Base-by-base conservation (phyloP, 805 yeast species). In the Yamadazyma insecticola region DNA sequence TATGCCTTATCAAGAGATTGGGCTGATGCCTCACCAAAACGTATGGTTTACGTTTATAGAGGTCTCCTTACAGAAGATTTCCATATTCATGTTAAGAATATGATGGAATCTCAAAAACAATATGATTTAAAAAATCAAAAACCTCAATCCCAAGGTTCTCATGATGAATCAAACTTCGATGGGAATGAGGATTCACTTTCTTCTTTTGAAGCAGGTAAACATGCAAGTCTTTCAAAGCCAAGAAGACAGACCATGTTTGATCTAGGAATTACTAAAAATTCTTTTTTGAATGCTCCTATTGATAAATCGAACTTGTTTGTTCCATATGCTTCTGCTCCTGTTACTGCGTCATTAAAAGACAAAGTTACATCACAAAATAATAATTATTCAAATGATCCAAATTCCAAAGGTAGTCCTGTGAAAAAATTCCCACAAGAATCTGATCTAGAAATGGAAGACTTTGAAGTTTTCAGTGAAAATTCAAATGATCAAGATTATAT, bases 11-110 rank as follows among this genome's bases (percentile, higher is more conserved):
- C 87, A 1, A 74, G 95, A 59, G 92, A 84, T 55, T 84, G 95
- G 95, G 90, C 94, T 3, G 90, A 83, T 54, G 87, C 90, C 12
- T 78, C 87, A 2, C 95, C 95, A 30, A 80, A 84, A 49, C 70
- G 95, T 63, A 84, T 84, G 95, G 88, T 84, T 16, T 84, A 84
- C 48, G 88, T 82, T 29, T 84, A 84, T 55, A 75, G 92, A 48
- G 95, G 94, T 22, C 60, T 81, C 17, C 63, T 84, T 39, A 74
- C 90, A 18, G 69, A 76, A n/a, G 89, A 83, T 51, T 84, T 80
- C 56, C 80, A 79, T 45, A 58, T 76, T 23, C 85, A 79, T 50
- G 90, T 84, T 6, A 73, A 77, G 30, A 73, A 71, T 40, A 76
- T 80, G 28, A 71, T 77, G 63, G 81, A 76, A 13, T 20, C 26